Evolutionary conservation across 345 rosid genomes (phyloP).

Genomic region (Eucalyptus virginea): DNA sequence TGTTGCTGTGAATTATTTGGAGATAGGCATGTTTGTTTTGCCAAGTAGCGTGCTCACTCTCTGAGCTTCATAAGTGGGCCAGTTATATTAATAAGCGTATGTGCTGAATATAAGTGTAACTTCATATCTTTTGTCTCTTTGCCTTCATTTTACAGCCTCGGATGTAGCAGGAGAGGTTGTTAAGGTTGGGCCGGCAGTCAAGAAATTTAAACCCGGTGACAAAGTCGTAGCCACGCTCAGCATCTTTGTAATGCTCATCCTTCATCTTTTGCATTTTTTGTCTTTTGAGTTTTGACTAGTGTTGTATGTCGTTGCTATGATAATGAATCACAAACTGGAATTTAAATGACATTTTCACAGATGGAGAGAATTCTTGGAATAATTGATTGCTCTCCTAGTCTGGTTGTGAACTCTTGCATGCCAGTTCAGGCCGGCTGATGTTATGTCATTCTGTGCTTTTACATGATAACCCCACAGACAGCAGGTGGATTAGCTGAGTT

Average conservation of each 20-base stretch:
- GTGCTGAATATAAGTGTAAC: background rate
- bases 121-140: background rate
- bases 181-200: slow-evolving; percentile 17
- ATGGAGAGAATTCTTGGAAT: background rate
- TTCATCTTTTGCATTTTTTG: background rate
- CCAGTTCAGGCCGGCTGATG: background rate
- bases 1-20: background rate
- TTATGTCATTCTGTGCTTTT: background rate
- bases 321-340: background rate
- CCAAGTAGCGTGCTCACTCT: background rate
- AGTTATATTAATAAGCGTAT: background rate
- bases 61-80: background rate
- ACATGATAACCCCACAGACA: background rate
- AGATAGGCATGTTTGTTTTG: background rate
- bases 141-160: background rate
- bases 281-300: background rate
- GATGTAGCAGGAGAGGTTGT: slow-evolving; percentile 26
- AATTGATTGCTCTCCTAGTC: background rate
- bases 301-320: background rate
- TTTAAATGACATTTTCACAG: background rate
- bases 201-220: slow-evolving; percentile 14
- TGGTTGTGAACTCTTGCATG: background rate
- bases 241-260: background rate
- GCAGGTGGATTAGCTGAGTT: slow-evolving; percentile 57
- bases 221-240: slow-evolving; percentile 14